These are phyloP conservation scores for Talaromyces sp. DNA, from an alignment of 2,329 filamentous ascomycete genomes.

Conservation along the genomic window DNA sequence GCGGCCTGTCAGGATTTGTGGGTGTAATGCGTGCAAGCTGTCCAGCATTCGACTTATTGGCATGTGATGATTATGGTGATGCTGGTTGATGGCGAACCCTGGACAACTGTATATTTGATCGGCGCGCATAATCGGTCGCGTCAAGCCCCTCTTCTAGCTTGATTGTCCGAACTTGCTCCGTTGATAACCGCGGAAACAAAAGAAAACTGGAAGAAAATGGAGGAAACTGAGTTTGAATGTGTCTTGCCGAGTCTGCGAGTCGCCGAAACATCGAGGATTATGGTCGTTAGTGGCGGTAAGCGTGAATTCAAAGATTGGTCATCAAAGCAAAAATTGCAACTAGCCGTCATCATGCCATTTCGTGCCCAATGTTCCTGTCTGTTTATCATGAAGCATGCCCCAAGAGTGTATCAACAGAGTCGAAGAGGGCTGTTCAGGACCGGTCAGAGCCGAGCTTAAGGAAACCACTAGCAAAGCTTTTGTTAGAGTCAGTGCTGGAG, in stretches of 20 bases:
- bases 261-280: not conserved
- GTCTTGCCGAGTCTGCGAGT: not conserved
- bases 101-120: not conserved
- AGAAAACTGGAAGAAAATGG: not conserved
- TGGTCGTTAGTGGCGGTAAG: not conserved
- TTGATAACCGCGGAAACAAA: not conserved
- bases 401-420: not conserved
- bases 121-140: conserved; percentile 9
- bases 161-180: not conserved
- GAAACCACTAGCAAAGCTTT: conserved; percentile 10
- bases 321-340: too few relatives aligned
- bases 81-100: conserved; percentile 3
- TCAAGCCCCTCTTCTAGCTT: conserved; percentile 5
- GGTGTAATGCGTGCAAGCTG: too few relatives aligned
- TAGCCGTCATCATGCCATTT: not conserved
- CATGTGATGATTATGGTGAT: conserved; percentile 12
- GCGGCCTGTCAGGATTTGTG: not conserved
- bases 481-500: conserved; percentile 11
- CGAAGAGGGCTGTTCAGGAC: conserved; percentile 1
- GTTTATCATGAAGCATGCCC: not conserved
- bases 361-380: not conserved
- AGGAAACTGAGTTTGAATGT: not conserved
- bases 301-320: not conserved
- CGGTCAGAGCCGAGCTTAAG: conserved; percentile 18
- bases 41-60: conserved; percentile 1